These are phyloP conservation scores for Athelia sp. DNA, from an alignment of 1,284 basidiomycete species.

Conservation along the genomic window DNA sequence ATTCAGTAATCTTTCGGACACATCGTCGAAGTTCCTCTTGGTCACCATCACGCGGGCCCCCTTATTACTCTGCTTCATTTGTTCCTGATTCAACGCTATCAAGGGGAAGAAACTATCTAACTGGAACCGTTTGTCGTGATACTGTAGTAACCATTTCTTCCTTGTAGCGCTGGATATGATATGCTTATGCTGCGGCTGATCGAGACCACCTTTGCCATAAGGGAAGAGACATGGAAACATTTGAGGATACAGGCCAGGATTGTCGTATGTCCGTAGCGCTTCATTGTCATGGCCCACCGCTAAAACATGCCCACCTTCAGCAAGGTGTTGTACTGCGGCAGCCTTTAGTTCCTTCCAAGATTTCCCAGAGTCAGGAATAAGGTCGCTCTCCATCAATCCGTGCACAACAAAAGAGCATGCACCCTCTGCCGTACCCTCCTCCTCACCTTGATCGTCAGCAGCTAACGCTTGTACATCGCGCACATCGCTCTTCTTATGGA, in stretches of 20 bases:
- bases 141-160: constrained; percentile 25
- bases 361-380: constrained; percentile 1
- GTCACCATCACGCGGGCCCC: constrained; percentile 24
- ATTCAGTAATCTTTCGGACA: constrained; percentile 13
- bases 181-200: constrained; percentile 4
- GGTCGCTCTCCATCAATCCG: constrained; percentile 10
- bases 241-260: constrained; percentile 19
- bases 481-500: constrained; percentile 6
- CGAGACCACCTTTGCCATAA: constrained; percentile 19
- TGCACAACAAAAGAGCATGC: constrained; percentile 15
- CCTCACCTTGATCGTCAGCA: constrained; percentile 3
- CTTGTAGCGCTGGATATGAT: constrained; percentile 9
- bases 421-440: constrained; percentile 12
- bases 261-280: constrained; percentile 17
- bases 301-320: constrained; percentile 9
- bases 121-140: constrained; percentile 34
- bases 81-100: constrained; percentile 34
- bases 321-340: constrained; percentile 16
- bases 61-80: too few species aligned
- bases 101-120: constrained; percentile 27
- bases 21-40: constrained; percentile 12
- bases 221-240: too few species aligned
- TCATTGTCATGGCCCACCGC: constrained; percentile 12
- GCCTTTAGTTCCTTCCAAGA: constrained; percentile 6
- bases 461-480: constrained; percentile 12